These are phyloP conservation scores for Penicillium thymicola DNA, from an alignment of 2,329 filamentous ascomycete species.

Conservation along the genomic window DNA sequence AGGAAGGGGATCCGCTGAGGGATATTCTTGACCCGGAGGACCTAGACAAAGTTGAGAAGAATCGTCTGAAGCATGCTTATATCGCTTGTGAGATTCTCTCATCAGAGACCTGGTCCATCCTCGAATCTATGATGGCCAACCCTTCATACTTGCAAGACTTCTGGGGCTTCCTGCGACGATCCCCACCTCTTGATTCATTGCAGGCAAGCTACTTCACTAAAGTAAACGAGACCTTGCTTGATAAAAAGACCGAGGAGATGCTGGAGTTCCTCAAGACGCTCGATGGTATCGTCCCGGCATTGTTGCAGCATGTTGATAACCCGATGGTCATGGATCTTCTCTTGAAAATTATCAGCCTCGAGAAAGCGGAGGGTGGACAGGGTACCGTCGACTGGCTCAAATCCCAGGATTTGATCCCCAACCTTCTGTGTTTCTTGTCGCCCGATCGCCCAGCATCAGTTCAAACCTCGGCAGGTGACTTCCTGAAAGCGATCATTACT, in stretches of 20 bases:
- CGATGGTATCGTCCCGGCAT: conserved; percentile 74
- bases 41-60: conserved; percentile 78
- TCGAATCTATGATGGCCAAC: conserved; percentile 86
- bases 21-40: conserved; percentile 40
- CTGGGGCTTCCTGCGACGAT: conserved; percentile 82
- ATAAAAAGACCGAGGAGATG: conserved; percentile 98
- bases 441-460: conserved; percentile 83
- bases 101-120: conserved; percentile 95
- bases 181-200: conserved; percentile 83
- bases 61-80: conserved; percentile 89
- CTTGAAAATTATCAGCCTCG: conserved; percentile 93
- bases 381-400: conserved; percentile 98
- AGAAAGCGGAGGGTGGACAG: conserved; percentile 85
- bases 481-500: conserved; percentile 97
- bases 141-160: conserved; percentile 74
- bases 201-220: conserved; percentile 99
- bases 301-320: conserved; percentile 91
- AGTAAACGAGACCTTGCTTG: conserved; percentile 94
- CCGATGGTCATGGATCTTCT: conserved; percentile 98
- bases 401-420: conserved; percentile 80
- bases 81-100: conserved; percentile 90
- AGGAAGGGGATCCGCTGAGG: conserved; percentile 34
- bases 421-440: conserved; percentile 79
- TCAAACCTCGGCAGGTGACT: conserved; percentile 94
- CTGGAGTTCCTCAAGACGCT: conserved; percentile 81